Percentiles rank a stretch among this genome's conserved stretches.
These are phyloP conservation scores for Alternaria arbusti DNA, from an alignment of 2,329 filamentous ascomycete species.

Conservation along the genomic window DNA sequence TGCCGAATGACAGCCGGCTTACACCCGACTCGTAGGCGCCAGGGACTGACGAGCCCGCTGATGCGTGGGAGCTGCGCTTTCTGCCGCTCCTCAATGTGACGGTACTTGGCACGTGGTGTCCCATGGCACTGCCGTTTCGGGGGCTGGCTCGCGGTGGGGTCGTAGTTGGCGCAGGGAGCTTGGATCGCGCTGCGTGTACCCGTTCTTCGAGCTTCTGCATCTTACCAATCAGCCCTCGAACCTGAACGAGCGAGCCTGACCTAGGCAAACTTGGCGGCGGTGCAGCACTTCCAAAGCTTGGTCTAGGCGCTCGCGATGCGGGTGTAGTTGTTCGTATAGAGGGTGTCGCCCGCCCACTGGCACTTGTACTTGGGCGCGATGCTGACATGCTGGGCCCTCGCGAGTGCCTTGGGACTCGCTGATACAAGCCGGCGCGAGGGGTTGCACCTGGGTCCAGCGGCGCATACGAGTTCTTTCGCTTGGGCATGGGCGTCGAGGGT, in stretches of 20 bases:
- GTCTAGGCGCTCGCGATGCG: constrained; percentile 48
- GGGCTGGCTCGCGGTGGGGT: constrained; percentile 86
- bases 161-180: constrained; percentile 79
- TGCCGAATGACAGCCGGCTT: constrained; percentile 60
- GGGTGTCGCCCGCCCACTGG: constrained; percentile 53
- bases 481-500: constrained; percentile 49
- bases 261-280: constrained; percentile 59
- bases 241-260: constrained; percentile 83
- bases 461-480: constrained; percentile 55
- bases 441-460: constrained; percentile 60
- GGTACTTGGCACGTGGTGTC: constrained; percentile 58
- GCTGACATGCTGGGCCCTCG: constrained; percentile 66
- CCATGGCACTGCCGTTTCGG: constrained; percentile 60
- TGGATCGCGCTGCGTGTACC: constrained; percentile 89
- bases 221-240: constrained; percentile 90
- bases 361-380: constrained; percentile 32
- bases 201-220: constrained; percentile 96
- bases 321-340: constrained; percentile 47
- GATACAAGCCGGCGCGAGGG: constrained; percentile 60
- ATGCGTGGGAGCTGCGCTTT: constrained; percentile 67
- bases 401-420: constrained; percentile 57
- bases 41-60: constrained; percentile 46
- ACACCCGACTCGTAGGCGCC: constrained; percentile 38
- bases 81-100: constrained; percentile 70
- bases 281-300: constrained; percentile 56